Evolutionary conservation across 2,329 filamentous ascomycete species (phyloP).

Genomic region (Alternaria ventricosa): DNA sequence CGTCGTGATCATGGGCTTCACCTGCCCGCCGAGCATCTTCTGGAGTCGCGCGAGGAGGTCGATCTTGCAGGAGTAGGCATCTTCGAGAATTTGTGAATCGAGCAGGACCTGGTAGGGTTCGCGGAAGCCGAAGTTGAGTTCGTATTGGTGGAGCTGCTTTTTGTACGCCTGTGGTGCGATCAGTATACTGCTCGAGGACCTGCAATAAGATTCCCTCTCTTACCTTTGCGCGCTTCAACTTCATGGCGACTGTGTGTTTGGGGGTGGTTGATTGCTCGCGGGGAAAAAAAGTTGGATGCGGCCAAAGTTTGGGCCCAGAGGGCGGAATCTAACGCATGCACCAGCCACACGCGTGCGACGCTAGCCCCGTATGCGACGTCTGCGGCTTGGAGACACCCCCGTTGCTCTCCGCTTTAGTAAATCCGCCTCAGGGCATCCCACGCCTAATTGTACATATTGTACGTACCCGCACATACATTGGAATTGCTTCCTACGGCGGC

Average conservation of each 20-base stretch:
- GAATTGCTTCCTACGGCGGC: neutral
- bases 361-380: conserved; percentile 13
- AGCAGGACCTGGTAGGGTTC: conserved; percentile 84
- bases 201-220: neutral
- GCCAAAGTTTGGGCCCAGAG: conserved; percentile 17
- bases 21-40: conserved; percentile 83
- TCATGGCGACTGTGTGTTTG: conserved; percentile 29
- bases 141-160: conserved; percentile 94
- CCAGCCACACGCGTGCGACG: conserved; percentile 8
- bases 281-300: conserved; percentile 15
- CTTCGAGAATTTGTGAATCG: conserved; percentile 83
- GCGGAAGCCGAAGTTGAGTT: conserved; percentile 85
- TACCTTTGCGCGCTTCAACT: conserved; percentile 44
- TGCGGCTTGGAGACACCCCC: conserved; percentile 22
- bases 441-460: conserved; percentile 18
- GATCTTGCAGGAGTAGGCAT: conserved; percentile 87
- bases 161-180: conserved; percentile 72
- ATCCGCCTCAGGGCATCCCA: conserved; percentile 16
- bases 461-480: conserved; percentile 11
- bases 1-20: conserved; percentile 85
- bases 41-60: conserved; percentile 76
- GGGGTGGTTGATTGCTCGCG: conserved; percentile 6
- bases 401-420: conserved; percentile 23
- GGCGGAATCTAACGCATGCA: conserved; percentile 15
- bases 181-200: neutral